Evolutionary conservation across 306 rosid species (phyloP).

Genomic region (Crotalaria pallida): DNA sequence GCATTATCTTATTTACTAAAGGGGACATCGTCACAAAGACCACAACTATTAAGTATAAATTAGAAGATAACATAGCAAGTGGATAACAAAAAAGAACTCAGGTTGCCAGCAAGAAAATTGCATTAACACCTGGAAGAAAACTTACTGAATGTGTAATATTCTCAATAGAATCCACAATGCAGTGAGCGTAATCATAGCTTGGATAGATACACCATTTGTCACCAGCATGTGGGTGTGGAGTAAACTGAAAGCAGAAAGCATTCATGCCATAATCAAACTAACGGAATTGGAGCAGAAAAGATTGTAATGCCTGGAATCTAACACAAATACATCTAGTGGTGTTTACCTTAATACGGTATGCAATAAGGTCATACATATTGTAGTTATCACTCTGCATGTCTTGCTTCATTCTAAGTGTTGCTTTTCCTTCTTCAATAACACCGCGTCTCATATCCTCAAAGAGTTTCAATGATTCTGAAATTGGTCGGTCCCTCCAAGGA

Average conservation of each 20-base stretch:
- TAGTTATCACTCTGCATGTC: conserved; percentile 98
- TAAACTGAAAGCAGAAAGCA: conserved; percentile 53
- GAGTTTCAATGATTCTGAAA: conserved; percentile 71
- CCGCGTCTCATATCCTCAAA: conserved; percentile 92
- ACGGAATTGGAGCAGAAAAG: neutral
- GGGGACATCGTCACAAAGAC: neutral
- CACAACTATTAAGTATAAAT: neutral
- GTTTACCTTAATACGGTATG: conserved; percentile 87
- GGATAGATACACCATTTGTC: conserved; percentile 99
- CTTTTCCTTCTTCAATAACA: conserved; percentile 83
- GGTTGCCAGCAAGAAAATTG: neutral
- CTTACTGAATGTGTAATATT: conserved; percentile 94
- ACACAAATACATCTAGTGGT: neutral
- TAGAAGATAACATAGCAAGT: neutral
- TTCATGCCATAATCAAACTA: neutral
- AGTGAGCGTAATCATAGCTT: conserved; percentile 95
- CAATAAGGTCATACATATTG: conserved; percentile 98
- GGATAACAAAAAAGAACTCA: neutral
- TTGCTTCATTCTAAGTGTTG: conserved; percentile 97
- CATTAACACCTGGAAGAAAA: neutral
- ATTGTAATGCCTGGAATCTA: neutral
- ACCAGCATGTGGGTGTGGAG: conserved; percentile 98
- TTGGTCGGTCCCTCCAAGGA: conserved; percentile 96
- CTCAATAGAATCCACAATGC: conserved; percentile 97
- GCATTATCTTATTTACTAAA: neutral